Evolutionary conservation across 1,284 basidiomycete genomes (phyloP).

Genomic region (Ustilago bromivora): DNA sequence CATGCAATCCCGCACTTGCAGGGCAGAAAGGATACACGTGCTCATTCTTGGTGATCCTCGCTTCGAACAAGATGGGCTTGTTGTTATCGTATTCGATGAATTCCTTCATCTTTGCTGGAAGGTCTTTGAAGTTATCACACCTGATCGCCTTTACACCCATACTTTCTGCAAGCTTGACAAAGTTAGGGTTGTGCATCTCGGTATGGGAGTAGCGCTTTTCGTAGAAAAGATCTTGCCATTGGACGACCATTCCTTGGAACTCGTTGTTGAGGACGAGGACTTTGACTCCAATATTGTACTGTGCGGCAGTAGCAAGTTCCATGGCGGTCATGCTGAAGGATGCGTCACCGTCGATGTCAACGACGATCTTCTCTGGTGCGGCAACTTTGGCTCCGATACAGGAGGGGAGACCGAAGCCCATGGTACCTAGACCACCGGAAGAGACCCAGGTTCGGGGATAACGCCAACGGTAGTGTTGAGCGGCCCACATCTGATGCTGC

Average conservation of each 20-base stretch:
- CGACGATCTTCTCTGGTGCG: conserved; percentile 89
- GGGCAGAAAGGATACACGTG: conserved; percentile 96
- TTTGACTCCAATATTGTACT: conserved; percentile 94
- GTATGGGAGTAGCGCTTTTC: conserved; percentile 94
- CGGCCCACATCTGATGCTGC: conserved; percentile 99
- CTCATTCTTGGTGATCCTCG: conserved; percentile 84
- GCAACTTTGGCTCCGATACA: conserved; percentile 97
- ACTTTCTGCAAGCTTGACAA: conserved; percentile 84
- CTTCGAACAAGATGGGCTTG: conserved; percentile 91
- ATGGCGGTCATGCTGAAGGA: conserved; percentile 98
- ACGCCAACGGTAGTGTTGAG: conserved; percentile 92
- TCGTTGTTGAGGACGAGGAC: conserved; percentile 72
- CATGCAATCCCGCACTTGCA: conserved; percentile 90
- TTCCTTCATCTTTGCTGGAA: conserved; percentile 96
- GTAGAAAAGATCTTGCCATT: conserved; percentile 99
- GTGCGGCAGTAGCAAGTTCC: conserved; percentile 93
- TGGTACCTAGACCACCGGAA: conserved; percentile 91
- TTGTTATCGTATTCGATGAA: conserved; percentile 92
- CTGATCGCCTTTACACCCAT: conserved; percentile 93
- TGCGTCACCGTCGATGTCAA: conserved; percentile 97
- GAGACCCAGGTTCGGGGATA: conserved; percentile 89
- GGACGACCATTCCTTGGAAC: conserved; percentile 87
- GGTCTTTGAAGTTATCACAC: conserved; percentile 79
- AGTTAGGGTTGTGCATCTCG: conserved; percentile 92
- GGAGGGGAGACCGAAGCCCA: conserved; percentile 96